phyloP scores from a whole-genome alignment of 306 rosid genomes.

The Corylus americana region DNA sequence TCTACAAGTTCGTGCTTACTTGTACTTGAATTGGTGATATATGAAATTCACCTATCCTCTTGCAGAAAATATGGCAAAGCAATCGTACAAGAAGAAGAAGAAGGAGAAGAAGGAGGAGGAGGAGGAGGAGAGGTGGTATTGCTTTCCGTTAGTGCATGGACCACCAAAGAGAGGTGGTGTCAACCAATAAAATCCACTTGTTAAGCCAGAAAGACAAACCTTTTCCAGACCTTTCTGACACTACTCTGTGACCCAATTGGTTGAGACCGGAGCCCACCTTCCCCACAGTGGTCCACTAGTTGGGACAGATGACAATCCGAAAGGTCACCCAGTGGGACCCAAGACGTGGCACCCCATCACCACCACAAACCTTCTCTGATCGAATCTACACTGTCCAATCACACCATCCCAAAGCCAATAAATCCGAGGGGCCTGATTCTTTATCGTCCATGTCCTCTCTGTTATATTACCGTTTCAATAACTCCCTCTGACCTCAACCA shows the following conservation, averaged over 20 bases:
- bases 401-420: not conserved
- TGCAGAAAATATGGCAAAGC: too few relatives aligned
- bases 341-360: constrained; percentile 21
- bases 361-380: not conserved
- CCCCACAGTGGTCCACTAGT: constrained; percentile 30
- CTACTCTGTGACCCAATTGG: constrained; percentile 21
- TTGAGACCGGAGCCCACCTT: constrained; percentile 13
- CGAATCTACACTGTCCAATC: constrained; percentile 12
- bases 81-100: not conserved
- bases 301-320: constrained; percentile 8
- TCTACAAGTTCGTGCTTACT: too few relatives aligned
- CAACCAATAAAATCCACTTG: constrained; percentile 24
- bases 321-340: constrained; percentile 18
- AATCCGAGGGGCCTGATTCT: too few relatives aligned
- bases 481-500: not conserved
- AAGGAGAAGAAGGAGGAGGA: not conserved
- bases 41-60: too few relatives aligned
- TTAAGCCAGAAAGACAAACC: constrained; percentile 17
- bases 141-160: constrained; percentile 18
- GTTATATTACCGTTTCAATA: constrained; percentile 25
- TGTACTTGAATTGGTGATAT: too few relatives aligned
- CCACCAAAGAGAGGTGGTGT: constrained; percentile 20
- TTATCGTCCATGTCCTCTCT: not conserved
- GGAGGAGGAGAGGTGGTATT: not conserved
- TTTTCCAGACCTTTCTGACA: constrained; percentile 28